A percentile compares a stretch with the other conserved stretches of the same genome.
Evolutionary conservation across 805 yeast species (phyloP).

Genomic region (Yarrowia alimentaria): DNA sequence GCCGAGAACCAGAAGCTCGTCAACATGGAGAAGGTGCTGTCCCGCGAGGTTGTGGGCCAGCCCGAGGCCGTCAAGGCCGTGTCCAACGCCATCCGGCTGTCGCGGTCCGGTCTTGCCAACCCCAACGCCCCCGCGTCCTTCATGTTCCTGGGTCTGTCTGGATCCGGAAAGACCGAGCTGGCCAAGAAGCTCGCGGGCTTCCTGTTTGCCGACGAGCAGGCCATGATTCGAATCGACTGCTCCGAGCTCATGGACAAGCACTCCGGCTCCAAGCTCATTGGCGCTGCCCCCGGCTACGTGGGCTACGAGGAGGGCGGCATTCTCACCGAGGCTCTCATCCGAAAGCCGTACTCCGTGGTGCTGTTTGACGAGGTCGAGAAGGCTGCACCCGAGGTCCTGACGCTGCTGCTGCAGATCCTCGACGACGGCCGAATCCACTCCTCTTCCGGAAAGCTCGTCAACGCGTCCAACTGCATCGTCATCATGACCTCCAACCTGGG

Average conservation of each 20-base stretch:
- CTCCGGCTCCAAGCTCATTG: conserved; percentile 90
- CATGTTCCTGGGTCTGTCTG: conserved; percentile 90
- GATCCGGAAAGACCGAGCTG: conserved; percentile 97
- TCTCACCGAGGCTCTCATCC: conserved; percentile 83
- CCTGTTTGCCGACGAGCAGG: conserved; percentile 91
- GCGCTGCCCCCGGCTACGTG: conserved; percentile 96
- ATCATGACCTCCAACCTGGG: conserved; percentile 98
- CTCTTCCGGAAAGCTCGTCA: conserved; percentile 88
- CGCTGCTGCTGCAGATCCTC: conserved; percentile 83
- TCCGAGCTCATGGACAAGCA: conserved; percentile 94
- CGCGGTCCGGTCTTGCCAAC: conserved; percentile 91
- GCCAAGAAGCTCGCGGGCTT: conserved; percentile 97
- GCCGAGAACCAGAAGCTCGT: conserved; percentile 93
- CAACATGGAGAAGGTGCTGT: conserved; percentile 85
- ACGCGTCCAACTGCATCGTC: conserved; percentile 86
- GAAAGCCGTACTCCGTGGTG: conserved; percentile 94
- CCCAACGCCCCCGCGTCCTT: conserved; percentile 97
- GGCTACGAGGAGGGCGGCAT: conserved; percentile 98
- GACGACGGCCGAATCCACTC: conserved; percentile 97
- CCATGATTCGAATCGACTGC: conserved; percentile 97
- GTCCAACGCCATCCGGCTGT: conserved; percentile 87
- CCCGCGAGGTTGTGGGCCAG: conserved; percentile 89
- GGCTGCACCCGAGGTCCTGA: conserved; percentile 96
- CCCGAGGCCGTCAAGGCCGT: conserved; percentile 95
- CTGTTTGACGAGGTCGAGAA: conserved; percentile 97